Conservation (phyloP, 176 grass and related monocot species). For the Bolboschoenus planiculmis region DNA sequence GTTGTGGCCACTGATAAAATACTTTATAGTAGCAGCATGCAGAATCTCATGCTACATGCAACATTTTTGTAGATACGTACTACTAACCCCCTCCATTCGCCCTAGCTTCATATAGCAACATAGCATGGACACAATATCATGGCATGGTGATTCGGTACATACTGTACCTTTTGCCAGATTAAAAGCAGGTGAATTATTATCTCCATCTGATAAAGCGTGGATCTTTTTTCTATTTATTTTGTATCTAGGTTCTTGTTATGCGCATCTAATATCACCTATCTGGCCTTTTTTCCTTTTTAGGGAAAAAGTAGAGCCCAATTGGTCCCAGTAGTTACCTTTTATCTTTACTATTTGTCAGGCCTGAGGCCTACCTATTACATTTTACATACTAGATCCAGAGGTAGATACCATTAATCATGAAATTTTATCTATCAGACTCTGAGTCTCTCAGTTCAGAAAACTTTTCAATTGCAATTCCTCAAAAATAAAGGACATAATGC, state of each 20-base stretch:
- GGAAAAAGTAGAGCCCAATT: background rate
- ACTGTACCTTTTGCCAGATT: background rate
- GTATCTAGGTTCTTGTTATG: constrained; percentile 2
- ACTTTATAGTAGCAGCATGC: background rate
- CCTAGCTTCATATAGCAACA: background rate
- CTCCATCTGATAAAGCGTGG: background rate
- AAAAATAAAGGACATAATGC: background rate
- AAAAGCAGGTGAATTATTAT: background rate
- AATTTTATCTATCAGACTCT: background rate
- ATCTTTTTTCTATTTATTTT: background rate
- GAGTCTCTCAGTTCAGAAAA: background rate
- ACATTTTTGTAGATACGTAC: background rate
- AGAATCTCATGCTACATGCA: background rate
- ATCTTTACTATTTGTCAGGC: background rate
- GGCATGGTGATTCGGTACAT: background rate
- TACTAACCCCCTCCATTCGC: background rate
- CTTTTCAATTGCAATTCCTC: background rate
- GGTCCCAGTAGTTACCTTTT: background rate
- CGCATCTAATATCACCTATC: background rate
- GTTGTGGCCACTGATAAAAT: background rate
- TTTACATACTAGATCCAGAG: background rate
- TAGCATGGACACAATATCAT: background rate
- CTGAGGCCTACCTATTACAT: background rate
- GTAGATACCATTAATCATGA: constrained; percentile 2
- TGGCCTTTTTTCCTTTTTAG: background rate